These are phyloP conservation scores for Wickerhamomyces alni DNA, from an alignment of 805 yeast genomes.

Conservation along the genomic window DNA sequence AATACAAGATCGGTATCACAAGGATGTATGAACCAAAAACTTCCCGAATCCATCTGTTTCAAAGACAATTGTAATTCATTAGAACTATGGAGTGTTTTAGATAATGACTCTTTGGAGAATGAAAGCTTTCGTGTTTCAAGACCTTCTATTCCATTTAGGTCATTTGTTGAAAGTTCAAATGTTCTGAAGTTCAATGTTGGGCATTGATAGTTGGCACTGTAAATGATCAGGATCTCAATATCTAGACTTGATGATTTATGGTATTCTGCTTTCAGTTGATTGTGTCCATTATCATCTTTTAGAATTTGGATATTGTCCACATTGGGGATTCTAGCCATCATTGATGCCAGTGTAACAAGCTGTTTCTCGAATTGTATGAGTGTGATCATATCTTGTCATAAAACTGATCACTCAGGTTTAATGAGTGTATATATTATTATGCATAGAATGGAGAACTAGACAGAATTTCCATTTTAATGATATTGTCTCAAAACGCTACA, in stretches of 20 bases:
- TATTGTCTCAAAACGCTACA: not conserved
- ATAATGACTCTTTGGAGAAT: not conserved
- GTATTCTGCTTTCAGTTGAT: not conserved
- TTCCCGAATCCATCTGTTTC: constrained; percentile 2
- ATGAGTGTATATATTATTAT: too few relatives aligned
- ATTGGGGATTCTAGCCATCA: too few relatives aligned
- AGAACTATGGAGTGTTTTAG: not conserved
- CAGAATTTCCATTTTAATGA: too few relatives aligned
- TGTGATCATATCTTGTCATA: too few relatives aligned
- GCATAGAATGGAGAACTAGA: too few relatives aligned
- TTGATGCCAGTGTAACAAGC: too few relatives aligned
- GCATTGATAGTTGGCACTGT: not conserved
- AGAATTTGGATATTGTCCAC: not conserved
- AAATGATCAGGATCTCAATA: not conserved
- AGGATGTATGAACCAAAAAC: constrained; percentile 33
- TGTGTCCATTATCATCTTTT: not conserved
- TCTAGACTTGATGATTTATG: not conserved
- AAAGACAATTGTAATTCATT: constrained; percentile 4
- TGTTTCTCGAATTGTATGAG: too few relatives aligned
- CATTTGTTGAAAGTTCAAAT: not conserved
- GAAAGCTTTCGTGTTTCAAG: not conserved
- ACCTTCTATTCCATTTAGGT: not conserved
- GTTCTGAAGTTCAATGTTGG: not conserved
- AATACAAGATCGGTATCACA: constrained; percentile 31
- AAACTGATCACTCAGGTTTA: too few relatives aligned